Base-by-base conservation (phyloP, 495 filamentous ascomycete species). In the Choiromyces venosus region DNA sequence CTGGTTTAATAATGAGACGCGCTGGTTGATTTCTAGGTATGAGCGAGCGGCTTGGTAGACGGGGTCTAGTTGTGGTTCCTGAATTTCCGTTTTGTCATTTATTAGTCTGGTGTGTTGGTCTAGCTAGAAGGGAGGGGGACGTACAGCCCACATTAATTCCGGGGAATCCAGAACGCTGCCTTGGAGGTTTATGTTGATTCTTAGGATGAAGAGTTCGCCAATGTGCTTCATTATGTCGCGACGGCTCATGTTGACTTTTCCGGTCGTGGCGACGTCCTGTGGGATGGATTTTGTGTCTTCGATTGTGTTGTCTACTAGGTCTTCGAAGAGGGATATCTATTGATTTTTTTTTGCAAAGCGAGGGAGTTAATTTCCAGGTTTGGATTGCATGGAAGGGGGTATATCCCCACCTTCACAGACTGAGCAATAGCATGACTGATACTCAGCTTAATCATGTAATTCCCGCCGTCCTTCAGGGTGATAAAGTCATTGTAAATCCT, bases 401-500 rank as follows among this genome's bases (percentile, higher is more conserved):
- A 68, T 18, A 68, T 35, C 61, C 83, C 25, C 81, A 91, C 90
- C 88, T 94, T 94, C 76, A 97, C 96, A 69, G 92, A 95, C 82
- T 99, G 95, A 2, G 94, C 91, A 16, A 99, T 85, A 10, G 93
- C 95, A 83, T 99, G 95, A 19, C 92, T 95, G 79, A 99, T 98
- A 39, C 96, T 93, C 14, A 99, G 86, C 83, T 99, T 99, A 73
- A 90, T 91, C 95, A 99, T 99, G 84, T 97, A 94, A 83, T 96
- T 96, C 76, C 89, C 88, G 79, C 96, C 96, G 73, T 97, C 93
- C 46, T 93, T 87, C 65, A 99, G 83, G 0, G 91, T 93, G 82
- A 99, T 99, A 79, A 99, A 99, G 80, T 99, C 95, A 81, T 99
- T 99, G 86, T 99, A 99, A 81, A 99, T 99, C 46, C 96, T 88